Evolutionary conservation across 139 green algal species (phyloP), one percentile per base, ranked within the genome.

Genomic region (Chlorella sp.): DNA sequence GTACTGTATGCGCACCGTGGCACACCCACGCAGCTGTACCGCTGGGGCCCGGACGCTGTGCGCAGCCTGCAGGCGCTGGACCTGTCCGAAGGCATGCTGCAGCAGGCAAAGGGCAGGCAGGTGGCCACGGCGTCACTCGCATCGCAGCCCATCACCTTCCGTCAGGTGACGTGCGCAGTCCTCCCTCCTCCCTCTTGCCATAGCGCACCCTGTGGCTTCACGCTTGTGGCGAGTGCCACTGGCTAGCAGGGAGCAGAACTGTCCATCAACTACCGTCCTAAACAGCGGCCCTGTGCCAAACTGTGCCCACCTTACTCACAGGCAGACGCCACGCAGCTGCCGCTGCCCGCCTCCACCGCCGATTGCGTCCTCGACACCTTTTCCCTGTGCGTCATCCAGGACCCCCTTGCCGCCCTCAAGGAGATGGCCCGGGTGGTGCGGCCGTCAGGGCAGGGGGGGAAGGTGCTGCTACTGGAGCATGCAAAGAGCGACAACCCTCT

Each of bases 281-380:
- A n/a, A n/a, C n/a, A n/a, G n/a, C n/a, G n/a, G n/a, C n/a, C n/a
- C n/a, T n/a, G n/a, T n/a, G n/a, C n/a, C n/a, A n/a, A n/a, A n/a
- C n/a, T n/a, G n/a, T n/a, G n/a, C n/a, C n/a, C n/a, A n/a, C n/a
- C n/a, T n/a, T n/a, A n/a, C n/a, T n/a, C 30, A 22, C 79, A 88
- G 73, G 87, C 63, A 42, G 73, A 91, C 73, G 85, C 82, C 1
- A 74, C 77, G 26, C 24, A 49, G 1, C 83, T 92, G 72, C 83
- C 84, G 0, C 88, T 85, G 59, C 17, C 60, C 4, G 72, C 80
- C 32, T 62, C 23, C 29, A 78, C 68, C n/a, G 92, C 88, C 36
- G 87, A 94, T 67, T 74, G 66, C 1, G 79, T 91, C 20, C 66
- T 91, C 31, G 83, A 91, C 77, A 92, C 89, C 2, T 94, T 91